These are phyloP conservation scores for Penicillium sp. DNA, from an alignment of 2,329 filamentous ascomycete species.

Conservation along the genomic window DNA sequence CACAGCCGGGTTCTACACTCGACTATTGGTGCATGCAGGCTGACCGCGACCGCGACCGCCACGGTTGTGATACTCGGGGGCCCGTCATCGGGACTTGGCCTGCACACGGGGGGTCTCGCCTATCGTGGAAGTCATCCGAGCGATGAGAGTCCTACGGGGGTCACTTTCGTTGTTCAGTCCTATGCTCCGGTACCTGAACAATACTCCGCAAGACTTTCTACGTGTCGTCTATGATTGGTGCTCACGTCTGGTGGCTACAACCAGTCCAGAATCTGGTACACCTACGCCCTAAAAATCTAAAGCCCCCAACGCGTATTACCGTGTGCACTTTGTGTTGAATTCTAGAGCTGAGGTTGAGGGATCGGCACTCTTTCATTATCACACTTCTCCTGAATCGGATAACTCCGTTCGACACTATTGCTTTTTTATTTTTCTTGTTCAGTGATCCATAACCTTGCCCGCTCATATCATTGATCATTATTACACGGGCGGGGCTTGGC, in stretches of 20 bases:
- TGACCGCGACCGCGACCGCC: constrained; percentile 17
- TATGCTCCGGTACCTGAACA: constrained; percentile 1
- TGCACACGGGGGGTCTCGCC: constrained; percentile 16
- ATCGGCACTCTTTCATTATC: background rate
- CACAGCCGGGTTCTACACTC: constrained; percentile 15
- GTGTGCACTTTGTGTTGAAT: background rate
- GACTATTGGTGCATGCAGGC: constrained; percentile 24
- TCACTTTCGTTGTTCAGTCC: background rate
- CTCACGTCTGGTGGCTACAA: background rate
- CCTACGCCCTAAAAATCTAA: background rate
- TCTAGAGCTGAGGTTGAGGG: background rate
- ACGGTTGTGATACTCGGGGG: constrained; percentile 18
- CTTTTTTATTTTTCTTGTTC: background rate
- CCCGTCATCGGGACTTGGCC: constrained; percentile 4
- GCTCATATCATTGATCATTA: background rate
- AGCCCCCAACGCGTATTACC: background rate
- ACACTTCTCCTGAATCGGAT: constrained; percentile 1
- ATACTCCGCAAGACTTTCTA: background rate
- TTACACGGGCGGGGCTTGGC: constrained; percentile 1
- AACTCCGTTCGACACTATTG: background rate
- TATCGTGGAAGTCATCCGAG: constrained; percentile 20
- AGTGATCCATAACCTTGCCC: constrained; percentile 1
- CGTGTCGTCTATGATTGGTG: constrained; percentile 1
- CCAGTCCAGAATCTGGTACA: background rate
- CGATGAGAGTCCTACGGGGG: background rate